These are phyloP conservation scores for Nannizziopsis barbatae DNA, from an alignment of 2,329 filamentous ascomycete species.

Conservation along the genomic window DNA sequence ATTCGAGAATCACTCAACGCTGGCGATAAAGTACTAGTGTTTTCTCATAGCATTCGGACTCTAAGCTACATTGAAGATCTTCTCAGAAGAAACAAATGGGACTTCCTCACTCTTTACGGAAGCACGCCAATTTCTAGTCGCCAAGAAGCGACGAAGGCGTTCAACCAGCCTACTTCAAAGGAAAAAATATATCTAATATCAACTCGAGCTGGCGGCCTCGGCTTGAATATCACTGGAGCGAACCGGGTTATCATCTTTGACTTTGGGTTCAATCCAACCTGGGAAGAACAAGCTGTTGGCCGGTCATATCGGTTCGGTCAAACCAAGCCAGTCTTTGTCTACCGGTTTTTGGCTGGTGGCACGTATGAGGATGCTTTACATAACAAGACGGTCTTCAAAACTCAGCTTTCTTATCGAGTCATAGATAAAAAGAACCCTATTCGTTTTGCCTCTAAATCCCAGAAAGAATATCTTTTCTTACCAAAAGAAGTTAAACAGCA, in stretches of 20 bases:
- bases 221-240: constrained; percentile 71
- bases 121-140: constrained; percentile 45
- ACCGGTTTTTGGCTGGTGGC: constrained; percentile 65
- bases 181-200: constrained; percentile 63
- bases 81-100: constrained; percentile 40
- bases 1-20: constrained; percentile 50
- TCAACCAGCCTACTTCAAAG: constrained; percentile 49
- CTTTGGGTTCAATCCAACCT: constrained; percentile 65
- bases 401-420: constrained; percentile 63
- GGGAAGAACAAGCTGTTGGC: constrained; percentile 79
- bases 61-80: constrained; percentile 57
- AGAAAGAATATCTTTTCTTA: constrained; percentile 47
- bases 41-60: constrained; percentile 60
- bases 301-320: constrained; percentile 80
- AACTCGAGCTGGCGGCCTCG: constrained; percentile 68
- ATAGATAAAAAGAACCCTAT: constrained; percentile 71
- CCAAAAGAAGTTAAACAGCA: constrained; percentile 44
- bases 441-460: constrained; percentile 50
- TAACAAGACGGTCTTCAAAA: constrained; percentile 69
- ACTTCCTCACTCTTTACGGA: constrained; percentile 57
- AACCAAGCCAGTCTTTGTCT: constrained; percentile 68
- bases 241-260: constrained; percentile 83
- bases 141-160: constrained; percentile 53
- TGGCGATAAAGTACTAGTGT: constrained; percentile 68
- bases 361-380: constrained; percentile 68